Percentiles rank a stretch among this genome's conserved stretches.
These are phyloP conservation scores for Eimeria necatrix DNA, from an alignment of 169 alveolate genomes.

Conservation along the genomic window DNA sequence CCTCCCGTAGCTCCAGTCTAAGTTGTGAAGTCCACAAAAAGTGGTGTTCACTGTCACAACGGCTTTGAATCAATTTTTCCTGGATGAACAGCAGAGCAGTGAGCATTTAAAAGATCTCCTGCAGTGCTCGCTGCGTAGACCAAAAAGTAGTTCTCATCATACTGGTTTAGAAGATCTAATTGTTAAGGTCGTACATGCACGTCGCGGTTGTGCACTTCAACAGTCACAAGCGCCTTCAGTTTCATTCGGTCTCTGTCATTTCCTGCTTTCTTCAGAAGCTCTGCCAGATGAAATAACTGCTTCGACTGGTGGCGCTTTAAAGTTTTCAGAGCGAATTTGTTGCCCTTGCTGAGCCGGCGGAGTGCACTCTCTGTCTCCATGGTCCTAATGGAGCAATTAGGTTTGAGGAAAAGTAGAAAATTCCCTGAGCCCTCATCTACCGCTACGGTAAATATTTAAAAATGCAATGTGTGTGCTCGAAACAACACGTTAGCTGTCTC, in stretches of 20 bases:
- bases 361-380: conserved; percentile 91
- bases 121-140: too few species aligned
- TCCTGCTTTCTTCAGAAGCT: conserved; percentile 91
- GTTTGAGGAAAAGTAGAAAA: too few species aligned
- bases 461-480: too few species aligned
- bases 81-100: not conserved
- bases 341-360: conserved; percentile 90
- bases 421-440: too few species aligned
- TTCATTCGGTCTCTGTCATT: conserved; percentile 90
- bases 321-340: conserved; percentile 92
- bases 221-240: conserved; percentile 95
- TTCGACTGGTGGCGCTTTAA: conserved; percentile 92
- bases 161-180: not conserved
- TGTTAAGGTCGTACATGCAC: conserved; percentile 84
- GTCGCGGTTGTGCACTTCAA: conserved; percentile 96
- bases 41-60: conserved; percentile 91
- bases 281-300: conserved; percentile 92
- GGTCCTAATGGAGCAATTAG: conserved; percentile 76
- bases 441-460: too few species aligned
- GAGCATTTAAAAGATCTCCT: not conserved
- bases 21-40: conserved; percentile 97
- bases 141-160: not conserved
- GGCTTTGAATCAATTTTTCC: conserved; percentile 90
- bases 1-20: conserved; percentile 92
- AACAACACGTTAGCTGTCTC: not conserved